Evolutionary conservation across 208 protist genomes (phyloP).

Genomic region (Wallacemonas sp.): DNA sequence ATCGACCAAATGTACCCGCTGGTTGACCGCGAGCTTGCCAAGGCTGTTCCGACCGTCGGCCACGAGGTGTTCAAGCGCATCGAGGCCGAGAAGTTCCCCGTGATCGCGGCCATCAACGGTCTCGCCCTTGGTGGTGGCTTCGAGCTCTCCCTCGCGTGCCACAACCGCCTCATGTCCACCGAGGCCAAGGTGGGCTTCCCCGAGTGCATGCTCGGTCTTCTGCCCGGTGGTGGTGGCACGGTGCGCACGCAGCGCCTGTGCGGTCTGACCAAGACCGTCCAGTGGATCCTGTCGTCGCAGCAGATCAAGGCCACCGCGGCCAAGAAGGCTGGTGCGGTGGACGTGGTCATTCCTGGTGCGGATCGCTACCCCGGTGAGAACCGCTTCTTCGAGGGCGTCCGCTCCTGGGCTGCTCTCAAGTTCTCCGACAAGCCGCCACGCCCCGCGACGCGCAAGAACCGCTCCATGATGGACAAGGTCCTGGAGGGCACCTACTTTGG

Average conservation of each 20-base stretch:
- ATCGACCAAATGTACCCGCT: conserved; percentile 81
- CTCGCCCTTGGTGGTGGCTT: conserved; percentile 94
- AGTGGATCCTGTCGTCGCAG: conserved; percentile 88
- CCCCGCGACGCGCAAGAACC: conserved; percentile 48
- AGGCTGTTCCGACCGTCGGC: conserved; percentile 34
- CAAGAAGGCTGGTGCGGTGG: conserved; percentile 73
- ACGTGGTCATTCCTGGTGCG: conserved; percentile 47
- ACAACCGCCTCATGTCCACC: conserved; percentile 80
- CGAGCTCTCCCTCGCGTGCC: conserved; percentile 94
- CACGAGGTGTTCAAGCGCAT: conserved; percentile 78
- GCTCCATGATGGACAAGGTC: conserved; percentile 43
- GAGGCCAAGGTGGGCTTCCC: conserved; percentile 70
- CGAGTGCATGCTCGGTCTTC: conserved; percentile 93
- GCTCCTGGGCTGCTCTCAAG: conserved; percentile 52
- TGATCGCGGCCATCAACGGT: conserved; percentile 95
- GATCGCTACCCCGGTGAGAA: conserved; percentile 67
- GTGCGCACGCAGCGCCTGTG: conserved; percentile 93
- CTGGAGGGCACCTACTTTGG: conserved; percentile 65
- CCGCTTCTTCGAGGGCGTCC: conserved; percentile 73
- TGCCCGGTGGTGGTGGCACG: conserved; percentile 94
- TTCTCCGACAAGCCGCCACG: conserved; percentile 57
- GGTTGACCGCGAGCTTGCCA: conserved; percentile 47
- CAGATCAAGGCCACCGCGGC: conserved; percentile 71
- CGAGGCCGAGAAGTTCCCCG: conserved; percentile 55
- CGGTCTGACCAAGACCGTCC: conserved; percentile 84